Percentiles rank a stretch among this genome's conserved stretches.
Evolutionary conservation across 2,329 filamentous ascomycete species (phyloP).

Genomic region (Pyrenochaeta sp.): DNA sequence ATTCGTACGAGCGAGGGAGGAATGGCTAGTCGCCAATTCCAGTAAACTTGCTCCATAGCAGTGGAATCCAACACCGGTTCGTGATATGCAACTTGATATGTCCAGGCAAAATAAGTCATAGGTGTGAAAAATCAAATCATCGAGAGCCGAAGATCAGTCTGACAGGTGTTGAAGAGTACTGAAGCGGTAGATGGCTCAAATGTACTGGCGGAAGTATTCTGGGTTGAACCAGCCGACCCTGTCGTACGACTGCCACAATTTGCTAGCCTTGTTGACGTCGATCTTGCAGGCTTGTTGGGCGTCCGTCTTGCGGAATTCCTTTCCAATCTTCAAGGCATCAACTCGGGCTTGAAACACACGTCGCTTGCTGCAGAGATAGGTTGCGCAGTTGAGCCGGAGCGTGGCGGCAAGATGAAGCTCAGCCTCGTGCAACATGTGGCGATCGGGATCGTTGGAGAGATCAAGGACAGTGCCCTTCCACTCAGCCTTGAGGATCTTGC

Average conservation of each 20-base stretch:
- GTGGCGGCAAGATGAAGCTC: slow-evolving; percentile 80
- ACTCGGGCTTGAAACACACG: slow-evolving; percentile 84
- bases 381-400: slow-evolving; percentile 83
- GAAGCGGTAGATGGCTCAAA: too few relatives aligned
- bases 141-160: neutral
- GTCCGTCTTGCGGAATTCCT: slow-evolving; percentile 94
- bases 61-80: slow-evolving; percentile 23
- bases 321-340: slow-evolving; percentile 69
- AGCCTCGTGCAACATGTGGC: slow-evolving; percentile 75
- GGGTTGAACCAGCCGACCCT: slow-evolving; percentile 81
- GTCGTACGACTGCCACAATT: slow-evolving; percentile 88
- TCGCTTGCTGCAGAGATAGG: slow-evolving; percentile 91
- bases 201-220: slow-evolving; percentile 57
- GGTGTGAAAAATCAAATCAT: neutral
- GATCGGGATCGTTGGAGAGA: slow-evolving; percentile 69
- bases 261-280: slow-evolving; percentile 96
- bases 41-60: slow-evolving; percentile 26
- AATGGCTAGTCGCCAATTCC: slow-evolving; percentile 15
- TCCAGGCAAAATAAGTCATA: slow-evolving; percentile 11
- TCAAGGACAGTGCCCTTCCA: slow-evolving; percentile 86
- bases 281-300: slow-evolving; percentile 98
- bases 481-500: slow-evolving; percentile 79
- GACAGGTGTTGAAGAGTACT: slow-evolving; percentile 2
- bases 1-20: slow-evolving; percentile 25
- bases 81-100: slow-evolving; percentile 34